Evolutionary conservation across 2,329 filamentous ascomycete species (phyloP).

Genomic region (Epichloe scottii): DNA sequence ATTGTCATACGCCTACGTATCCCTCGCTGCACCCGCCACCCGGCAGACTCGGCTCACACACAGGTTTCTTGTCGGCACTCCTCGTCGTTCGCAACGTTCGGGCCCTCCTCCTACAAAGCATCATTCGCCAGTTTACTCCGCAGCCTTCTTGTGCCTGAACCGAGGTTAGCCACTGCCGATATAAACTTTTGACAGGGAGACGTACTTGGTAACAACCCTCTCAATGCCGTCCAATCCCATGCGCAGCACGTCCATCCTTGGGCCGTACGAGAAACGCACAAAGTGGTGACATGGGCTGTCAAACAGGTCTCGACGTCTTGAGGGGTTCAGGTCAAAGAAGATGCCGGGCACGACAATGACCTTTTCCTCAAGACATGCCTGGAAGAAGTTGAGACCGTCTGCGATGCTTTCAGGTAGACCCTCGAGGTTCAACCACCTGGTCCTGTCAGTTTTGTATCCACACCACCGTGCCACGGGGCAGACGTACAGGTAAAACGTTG

Average conservation of each 20-base stretch:
- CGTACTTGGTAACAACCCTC: slow-evolving; percentile 61
- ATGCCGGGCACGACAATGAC: slow-evolving; percentile 95
- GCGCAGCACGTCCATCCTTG: slow-evolving; percentile 66
- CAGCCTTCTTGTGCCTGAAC: slow-evolving; percentile 12
- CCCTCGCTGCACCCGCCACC: too few species aligned
- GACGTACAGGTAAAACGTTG: slow-evolving; percentile 80
- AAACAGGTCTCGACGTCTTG: slow-evolving; percentile 78
- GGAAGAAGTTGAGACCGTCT: slow-evolving; percentile 94
- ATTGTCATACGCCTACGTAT: too few species aligned
- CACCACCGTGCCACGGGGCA: neutral
- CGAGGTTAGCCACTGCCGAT: slow-evolving; percentile 3
- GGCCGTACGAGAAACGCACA: slow-evolving; percentile 74
- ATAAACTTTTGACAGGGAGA: slow-evolving; percentile 5
- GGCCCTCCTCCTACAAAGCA: too few species aligned
- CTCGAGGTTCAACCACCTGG: slow-evolving; percentile 46
- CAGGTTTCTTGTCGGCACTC: too few species aligned
- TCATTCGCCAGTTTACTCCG: slow-evolving; percentile 1
- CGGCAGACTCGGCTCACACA: too few species aligned
- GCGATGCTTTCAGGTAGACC: slow-evolving; percentile 68
- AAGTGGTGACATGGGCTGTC: slow-evolving; percentile 92
- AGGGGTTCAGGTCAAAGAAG: slow-evolving; percentile 94
- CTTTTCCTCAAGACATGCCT: slow-evolving; percentile 84
- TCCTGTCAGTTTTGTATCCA: neutral
- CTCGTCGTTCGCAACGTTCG: too few species aligned
- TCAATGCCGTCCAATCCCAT: slow-evolving; percentile 77